phyloP scores from a whole-genome alignment of 805 yeast species.

The Candida nemodendra region DNA sequence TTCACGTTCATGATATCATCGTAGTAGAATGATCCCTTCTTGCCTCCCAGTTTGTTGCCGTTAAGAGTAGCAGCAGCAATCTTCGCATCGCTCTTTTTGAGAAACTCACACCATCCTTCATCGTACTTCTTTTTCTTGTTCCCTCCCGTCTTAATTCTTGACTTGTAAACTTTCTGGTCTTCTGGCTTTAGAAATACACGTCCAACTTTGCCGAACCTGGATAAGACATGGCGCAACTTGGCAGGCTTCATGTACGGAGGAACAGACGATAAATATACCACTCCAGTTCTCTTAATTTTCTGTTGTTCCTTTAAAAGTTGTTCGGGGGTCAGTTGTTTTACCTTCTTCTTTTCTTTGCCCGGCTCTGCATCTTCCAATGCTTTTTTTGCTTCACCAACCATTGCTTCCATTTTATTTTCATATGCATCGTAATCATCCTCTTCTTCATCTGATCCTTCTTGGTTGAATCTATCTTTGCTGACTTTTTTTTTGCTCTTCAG shows the following conservation, averaged over 20 bases:
- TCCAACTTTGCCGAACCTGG: conserved; percentile 85
- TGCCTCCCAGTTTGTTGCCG: conserved; percentile 89
- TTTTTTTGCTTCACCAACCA: conserved; percentile 17
- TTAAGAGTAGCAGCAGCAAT: conserved; percentile 82
- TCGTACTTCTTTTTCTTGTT: conserved; percentile 83
- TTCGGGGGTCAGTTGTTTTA: conserved; percentile 56
- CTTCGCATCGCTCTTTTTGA: conserved; percentile 82
- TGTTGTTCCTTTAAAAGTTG: conserved; percentile 54
- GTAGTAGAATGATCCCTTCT: conserved; percentile 84
- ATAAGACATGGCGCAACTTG: conserved; percentile 76
- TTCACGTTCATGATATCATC: conserved; percentile 93
- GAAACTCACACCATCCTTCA: conserved; percentile 97
- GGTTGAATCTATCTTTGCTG: conserved; percentile 9
- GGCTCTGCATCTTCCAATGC: conserved; percentile 12
- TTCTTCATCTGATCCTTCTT: conserved; percentile 11
- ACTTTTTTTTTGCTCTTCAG: conserved; percentile 10
- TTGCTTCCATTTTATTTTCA: conserved; percentile 8
- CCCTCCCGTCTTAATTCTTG: conserved; percentile 83
- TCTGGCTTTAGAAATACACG: conserved; percentile 87
- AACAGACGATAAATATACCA: conserved; percentile 83
- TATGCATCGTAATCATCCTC: conserved; percentile 8
- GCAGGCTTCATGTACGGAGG: conserved; percentile 98
- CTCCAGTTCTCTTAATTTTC: conserved; percentile 74
- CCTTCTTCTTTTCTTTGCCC: conserved; percentile 37
- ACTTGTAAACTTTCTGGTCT: conserved; percentile 58